phyloP scores from a whole-genome alignment of 169 alveolate genomes.

The Theileria equi region DNA sequence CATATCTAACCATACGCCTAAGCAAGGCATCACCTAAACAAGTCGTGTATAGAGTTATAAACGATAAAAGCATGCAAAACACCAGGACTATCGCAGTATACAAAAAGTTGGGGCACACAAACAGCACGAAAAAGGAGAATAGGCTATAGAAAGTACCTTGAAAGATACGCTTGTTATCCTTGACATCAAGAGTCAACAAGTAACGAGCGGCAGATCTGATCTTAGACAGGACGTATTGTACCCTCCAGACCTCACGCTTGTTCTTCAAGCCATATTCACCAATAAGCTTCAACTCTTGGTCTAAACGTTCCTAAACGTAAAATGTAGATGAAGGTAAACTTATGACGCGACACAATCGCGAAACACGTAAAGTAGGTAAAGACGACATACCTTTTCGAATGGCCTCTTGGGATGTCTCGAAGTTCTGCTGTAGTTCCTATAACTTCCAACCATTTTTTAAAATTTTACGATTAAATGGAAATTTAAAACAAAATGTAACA shows the following conservation, averaged over 20 bases:
- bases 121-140: too few species aligned
- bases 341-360: conserved; percentile 1
- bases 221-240: conserved; percentile 95
- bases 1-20: conserved; percentile 98
- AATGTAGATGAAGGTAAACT: neutral
- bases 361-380: neutral
- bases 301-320: conserved; percentile 86
- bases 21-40: conserved; percentile 92
- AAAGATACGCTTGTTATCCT: conserved; percentile 92
- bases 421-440: conserved; percentile 85
- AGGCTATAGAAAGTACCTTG: conserved; percentile 87
- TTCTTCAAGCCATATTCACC: conserved; percentile 99
- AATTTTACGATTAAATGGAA: neutral
- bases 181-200: conserved; percentile 95
- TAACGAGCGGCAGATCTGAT: conserved; percentile 99
- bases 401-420: conserved; percentile 93
- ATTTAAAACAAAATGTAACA: neutral
- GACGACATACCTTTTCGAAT: conserved; percentile 86
- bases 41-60: neutral
- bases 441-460: conserved; percentile 78
- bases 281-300: conserved; percentile 92
- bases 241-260: conserved; percentile 99
- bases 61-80: neutral
- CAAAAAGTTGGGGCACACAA: too few species aligned
- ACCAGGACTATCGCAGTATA: neutral